Percentiles rank a stretch among this genome's conserved stretches.
Evolutionary conservation across 1,284 basidiomycete species (phyloP).

Genomic region (Gomphus sp.): DNA sequence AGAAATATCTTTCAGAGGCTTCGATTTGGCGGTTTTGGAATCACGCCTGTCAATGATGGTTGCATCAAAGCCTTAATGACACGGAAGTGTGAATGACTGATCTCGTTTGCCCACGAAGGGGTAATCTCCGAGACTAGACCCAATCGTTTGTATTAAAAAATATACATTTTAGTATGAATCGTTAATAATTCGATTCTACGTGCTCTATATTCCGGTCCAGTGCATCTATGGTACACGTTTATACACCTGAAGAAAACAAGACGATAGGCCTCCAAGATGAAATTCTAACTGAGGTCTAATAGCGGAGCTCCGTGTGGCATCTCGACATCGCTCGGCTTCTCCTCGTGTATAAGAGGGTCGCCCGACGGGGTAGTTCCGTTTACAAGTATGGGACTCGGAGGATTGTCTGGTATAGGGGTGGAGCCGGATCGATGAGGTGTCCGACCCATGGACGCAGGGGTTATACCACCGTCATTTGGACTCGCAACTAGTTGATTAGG

Average conservation of each 20-base stretch:
- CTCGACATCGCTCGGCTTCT: neutral
- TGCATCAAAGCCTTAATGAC: neutral
- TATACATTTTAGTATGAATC: neutral
- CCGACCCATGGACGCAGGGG: conserved; percentile 9
- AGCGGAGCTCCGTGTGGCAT: neutral
- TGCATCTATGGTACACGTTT: neutral
- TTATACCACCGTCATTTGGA: conserved; percentile 5
- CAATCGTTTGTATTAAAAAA: neutral
- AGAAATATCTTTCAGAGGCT: neutral
- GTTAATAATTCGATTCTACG: neutral
- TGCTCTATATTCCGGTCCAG: neutral
- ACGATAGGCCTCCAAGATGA: neutral
- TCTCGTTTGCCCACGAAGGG: neutral
- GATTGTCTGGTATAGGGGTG: neutral
- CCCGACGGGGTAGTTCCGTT: neutral
- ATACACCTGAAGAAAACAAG: neutral
- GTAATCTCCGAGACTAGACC: neutral
- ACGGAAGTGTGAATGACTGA: neutral
- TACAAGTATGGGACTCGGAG: neutral
- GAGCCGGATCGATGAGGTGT: conserved; percentile 6
- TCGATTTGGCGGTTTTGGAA: neutral
- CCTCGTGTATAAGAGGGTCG: neutral
- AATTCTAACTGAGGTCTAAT: neutral
- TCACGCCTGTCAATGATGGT: neutral
- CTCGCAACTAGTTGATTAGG: neutral